Conservation (phyloP, 2,329 filamentous ascomycete genomes). For the Akanthomyces lecanii region DNA sequence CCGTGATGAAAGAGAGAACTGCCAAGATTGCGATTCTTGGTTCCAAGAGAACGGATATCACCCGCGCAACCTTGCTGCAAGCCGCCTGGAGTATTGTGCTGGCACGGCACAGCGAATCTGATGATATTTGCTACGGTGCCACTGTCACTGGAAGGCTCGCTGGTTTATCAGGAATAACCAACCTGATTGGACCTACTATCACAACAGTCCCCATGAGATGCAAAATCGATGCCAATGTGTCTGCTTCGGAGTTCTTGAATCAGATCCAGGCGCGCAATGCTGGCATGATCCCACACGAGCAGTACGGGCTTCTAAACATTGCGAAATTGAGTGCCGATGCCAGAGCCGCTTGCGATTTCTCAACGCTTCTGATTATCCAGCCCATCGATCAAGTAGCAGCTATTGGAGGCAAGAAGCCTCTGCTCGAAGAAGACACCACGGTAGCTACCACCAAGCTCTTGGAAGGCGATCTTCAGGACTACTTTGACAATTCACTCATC, state of each 20-base stretch:
- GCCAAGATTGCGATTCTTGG: neutral
- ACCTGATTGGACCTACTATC: neutral
- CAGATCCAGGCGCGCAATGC: neutral
- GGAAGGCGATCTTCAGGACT: neutral
- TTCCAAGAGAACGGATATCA: neutral
- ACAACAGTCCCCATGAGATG: neutral
- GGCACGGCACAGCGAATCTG: conserved; percentile 7
- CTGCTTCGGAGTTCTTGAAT: neutral
- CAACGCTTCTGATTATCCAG: conserved; percentile 19
- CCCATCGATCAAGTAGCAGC: neutral
- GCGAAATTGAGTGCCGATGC: conserved; percentile 15
- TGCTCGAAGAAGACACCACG: neutral
- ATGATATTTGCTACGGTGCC: conserved; percentile 6
- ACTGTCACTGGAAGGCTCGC: conserved; percentile 3
- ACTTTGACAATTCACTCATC: neutral
- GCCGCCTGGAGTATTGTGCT: conserved; percentile 9
- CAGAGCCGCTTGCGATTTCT: conserved; percentile 15
- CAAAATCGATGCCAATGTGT: neutral
- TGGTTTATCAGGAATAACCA: neutral
- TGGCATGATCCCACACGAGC: conserved; percentile 7
- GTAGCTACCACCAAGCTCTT: neutral
- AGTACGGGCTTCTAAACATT: conserved; percentile 16
- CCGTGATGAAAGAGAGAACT: neutral
- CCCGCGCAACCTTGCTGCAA: neutral
- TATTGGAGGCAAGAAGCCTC: neutral